Evolutionary conservation across 306 rosid species (phyloP), one percentile per base, ranked within the genome.

Genomic region (Trifolium dubium): DNA sequence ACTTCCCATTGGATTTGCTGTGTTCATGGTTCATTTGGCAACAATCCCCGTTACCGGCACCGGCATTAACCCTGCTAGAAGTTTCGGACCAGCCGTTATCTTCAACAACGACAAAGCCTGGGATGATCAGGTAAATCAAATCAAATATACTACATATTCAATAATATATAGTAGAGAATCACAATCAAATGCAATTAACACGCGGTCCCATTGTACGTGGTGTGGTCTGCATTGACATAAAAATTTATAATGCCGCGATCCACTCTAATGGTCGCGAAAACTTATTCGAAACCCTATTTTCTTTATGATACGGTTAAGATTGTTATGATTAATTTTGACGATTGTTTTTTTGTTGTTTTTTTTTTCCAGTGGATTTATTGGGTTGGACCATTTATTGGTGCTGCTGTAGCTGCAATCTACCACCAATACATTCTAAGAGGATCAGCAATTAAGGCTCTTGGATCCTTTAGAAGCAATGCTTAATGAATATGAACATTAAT

Each of bases 1-100:
- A 53, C 95, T 93, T 15, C 98, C 98, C 1, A 92, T 92, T 72
- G 98, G 98, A 8, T 92, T 92, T 54, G 98, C 98, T 18, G 98
- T 93, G 54, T 93, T 93, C 91, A 93, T 93, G 88, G 98, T 93
- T 75, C 98, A 93, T 80, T 84, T 93, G 83, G 98, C 93, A 11
- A 93, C 98, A 28, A 93, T 93, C 64, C 98, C 97, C 29, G 83
- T 93, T 32, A 93, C 98, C 1, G 98, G 98, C 0, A 93, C 98
- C 28, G 98, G 98, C 4, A 93, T 93, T 69, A 93, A 93, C 91
- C 98, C 98, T 0, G 98, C 98, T 2, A 93, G 98, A 58, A 93
- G 98, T 64, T 89, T 93, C 2, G 98, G 98, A 46, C 97, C 98
- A 1, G 98, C 98, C 59, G 98, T 91, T 0, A 93, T 91, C 77